phyloP scores from a whole-genome alignment of 257 asterid species.

The Gentiana straminea region DNA sequence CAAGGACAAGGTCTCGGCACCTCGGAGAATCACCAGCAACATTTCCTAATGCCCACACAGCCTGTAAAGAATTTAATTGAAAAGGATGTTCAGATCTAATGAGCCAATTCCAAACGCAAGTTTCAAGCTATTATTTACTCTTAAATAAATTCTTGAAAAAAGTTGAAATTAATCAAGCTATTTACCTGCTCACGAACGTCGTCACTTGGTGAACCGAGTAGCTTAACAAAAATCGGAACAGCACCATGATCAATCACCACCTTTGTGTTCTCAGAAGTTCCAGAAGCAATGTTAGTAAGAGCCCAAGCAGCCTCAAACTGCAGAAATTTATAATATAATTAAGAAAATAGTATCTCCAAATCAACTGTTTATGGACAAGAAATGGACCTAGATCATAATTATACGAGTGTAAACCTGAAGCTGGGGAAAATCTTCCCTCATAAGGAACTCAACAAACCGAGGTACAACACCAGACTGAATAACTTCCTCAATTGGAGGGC shows the following conservation, averaged over 20 bases:
- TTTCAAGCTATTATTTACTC: neutral
- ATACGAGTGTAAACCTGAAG: constrained; percentile 52
- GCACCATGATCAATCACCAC: constrained; percentile 90
- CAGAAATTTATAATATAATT: constrained; percentile 6
- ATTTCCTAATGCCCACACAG: constrained; percentile 96
- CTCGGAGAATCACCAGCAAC: constrained; percentile 92
- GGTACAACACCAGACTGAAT: constrained; percentile 91
- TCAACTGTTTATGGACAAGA: neutral
- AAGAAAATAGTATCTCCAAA: constrained; percentile 3
- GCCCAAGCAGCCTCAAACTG: constrained; percentile 99
- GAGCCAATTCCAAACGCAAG: neutral
- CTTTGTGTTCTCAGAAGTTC: constrained; percentile 84
- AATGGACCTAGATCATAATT: neutral
- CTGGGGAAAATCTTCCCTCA: constrained; percentile 67
- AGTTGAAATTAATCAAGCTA: neutral
- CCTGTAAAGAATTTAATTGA: constrained; percentile 24
- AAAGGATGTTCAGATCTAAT: too few species aligned
- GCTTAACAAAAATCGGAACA: constrained; percentile 74
- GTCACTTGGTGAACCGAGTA: constrained; percentile 75
- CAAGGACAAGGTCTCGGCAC: constrained; percentile 86
- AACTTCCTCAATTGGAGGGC: constrained; percentile 94
- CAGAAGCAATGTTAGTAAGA: constrained; percentile 92
- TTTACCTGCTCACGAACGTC: constrained; percentile 95
- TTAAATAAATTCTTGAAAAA: neutral
- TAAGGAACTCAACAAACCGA: constrained; percentile 80